phyloP scores from a whole-genome alignment of 148 eudicot species.

The Silene conica region DNA sequence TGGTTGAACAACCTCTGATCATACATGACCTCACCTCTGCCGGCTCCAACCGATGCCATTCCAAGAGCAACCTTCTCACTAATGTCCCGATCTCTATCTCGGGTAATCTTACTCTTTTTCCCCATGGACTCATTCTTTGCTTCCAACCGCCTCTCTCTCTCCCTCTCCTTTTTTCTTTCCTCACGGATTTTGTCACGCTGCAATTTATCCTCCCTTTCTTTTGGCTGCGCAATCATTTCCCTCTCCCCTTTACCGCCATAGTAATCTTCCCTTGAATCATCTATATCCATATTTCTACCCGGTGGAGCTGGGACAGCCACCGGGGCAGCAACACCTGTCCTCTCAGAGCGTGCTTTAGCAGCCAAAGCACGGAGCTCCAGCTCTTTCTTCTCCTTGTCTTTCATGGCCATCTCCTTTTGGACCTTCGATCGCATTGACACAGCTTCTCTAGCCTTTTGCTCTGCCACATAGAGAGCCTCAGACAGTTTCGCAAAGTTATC shows the following conservation, averaged over 20 bases:
- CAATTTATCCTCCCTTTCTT: conserved; percentile 54
- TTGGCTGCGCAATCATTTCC: conserved; percentile 40
- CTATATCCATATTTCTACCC: conserved; percentile 39
- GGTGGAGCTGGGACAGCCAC: conserved; percentile 42
- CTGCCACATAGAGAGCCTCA: conserved; percentile 74
- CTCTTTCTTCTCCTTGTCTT: conserved; percentile 68
- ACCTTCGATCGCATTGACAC: conserved; percentile 76
- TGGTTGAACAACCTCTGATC: conserved; percentile 86
- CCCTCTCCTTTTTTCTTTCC: conserved; percentile 71
- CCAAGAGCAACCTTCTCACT: conserved; percentile 92
- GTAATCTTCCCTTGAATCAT: conserved; percentile 39
- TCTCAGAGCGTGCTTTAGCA: conserved; percentile 74
- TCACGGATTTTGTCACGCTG: conserved; percentile 77
- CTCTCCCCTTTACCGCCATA: conserved; percentile 41
- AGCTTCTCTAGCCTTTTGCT: conserved; percentile 89
- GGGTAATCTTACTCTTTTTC: conserved; percentile 78
- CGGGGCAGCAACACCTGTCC: conserved; percentile 56
- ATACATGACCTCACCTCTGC: conserved; percentile 75
- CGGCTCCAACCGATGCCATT: conserved; percentile 61
- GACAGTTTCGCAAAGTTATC: conserved; percentile 84
- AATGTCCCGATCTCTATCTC: conserved; percentile 83
- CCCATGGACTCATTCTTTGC: conserved; percentile 84
- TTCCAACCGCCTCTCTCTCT: conserved; percentile 83
- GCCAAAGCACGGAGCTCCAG: conserved; percentile 72
- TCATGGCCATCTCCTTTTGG: conserved; percentile 70